A percentile compares a stretch with the other conserved stretches of the same genome.
These are phyloP conservation scores for Tricholomella constricta DNA, from an alignment of 768 basidiomycete species.

Conservation along the genomic window DNA sequence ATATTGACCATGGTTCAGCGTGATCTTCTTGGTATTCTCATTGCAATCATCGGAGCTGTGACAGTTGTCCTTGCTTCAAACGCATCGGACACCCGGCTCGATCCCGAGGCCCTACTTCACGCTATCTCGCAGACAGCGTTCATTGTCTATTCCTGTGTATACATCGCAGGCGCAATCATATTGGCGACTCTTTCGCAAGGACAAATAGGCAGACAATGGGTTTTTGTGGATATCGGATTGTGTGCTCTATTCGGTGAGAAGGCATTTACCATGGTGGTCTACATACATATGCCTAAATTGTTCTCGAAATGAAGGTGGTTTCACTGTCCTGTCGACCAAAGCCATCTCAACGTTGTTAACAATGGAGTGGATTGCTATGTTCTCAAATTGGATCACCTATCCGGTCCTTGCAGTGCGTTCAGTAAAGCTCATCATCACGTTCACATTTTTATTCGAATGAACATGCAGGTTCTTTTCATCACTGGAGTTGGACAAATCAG, in stretches of 20 bases:
- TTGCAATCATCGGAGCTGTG: constrained; percentile 86
- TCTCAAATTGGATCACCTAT: constrained; percentile 82
- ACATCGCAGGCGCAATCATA: constrained; percentile 53
- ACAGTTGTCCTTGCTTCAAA: constrained; percentile 89
- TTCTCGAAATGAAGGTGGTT: constrained; percentile 60
- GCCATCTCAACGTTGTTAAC: constrained; percentile 87
- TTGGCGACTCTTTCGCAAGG: constrained; percentile 71
- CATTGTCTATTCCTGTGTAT: constrained; percentile 70
- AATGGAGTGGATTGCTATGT: constrained; percentile 72
- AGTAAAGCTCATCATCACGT: neutral
- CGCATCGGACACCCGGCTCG: constrained; percentile 67
- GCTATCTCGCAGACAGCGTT: constrained; percentile 78
- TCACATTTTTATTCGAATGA: constrained; percentile 14
- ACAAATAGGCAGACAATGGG: constrained; percentile 59
- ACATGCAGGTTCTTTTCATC: constrained; percentile 57
- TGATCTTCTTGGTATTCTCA: constrained; percentile 74
- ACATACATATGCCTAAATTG: constrained; percentile 1
- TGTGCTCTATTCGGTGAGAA: constrained; percentile 80
- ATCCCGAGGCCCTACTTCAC: constrained; percentile 62
- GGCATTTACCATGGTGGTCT: neutral
- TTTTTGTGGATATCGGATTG: constrained; percentile 85
- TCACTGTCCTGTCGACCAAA: constrained; percentile 93
- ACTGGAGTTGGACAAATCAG: constrained; percentile 85
- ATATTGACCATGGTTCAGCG: constrained; percentile 44
- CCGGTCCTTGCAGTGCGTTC: constrained; percentile 65